These are phyloP conservation scores for Tylopilus balloui DNA, from an alignment of 768 basidiomycete species.

Conservation along the genomic window DNA sequence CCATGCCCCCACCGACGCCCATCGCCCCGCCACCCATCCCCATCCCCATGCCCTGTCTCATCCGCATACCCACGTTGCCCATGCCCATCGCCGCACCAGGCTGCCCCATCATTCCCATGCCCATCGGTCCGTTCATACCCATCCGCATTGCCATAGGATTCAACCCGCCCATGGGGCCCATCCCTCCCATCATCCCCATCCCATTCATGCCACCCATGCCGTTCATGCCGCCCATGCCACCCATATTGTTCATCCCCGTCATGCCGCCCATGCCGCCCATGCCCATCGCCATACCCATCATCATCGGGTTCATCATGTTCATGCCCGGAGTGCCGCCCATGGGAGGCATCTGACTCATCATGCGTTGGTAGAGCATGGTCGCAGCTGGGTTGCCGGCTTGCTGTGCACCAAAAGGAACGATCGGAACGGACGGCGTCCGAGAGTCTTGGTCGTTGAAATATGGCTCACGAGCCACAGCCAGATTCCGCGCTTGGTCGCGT, in stretches of 20 bases:
- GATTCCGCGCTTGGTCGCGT: constrained; percentile 48
- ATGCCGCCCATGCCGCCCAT: constrained; percentile 41
- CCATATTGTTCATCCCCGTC: constrained; percentile 30
- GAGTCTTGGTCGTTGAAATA: constrained; percentile 36
- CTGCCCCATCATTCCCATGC: constrained; percentile 36
- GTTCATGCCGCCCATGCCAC: constrained; percentile 20
- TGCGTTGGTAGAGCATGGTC: constrained; percentile 34
- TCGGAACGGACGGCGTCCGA: constrained; percentile 31
- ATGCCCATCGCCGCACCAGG: constrained; percentile 19
- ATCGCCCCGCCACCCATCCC: constrained; percentile 38
- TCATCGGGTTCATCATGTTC: constrained; percentile 49
- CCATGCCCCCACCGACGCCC: constrained; percentile 31
- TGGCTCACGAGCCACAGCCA: constrained; percentile 22
- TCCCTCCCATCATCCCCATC: constrained; percentile 36
- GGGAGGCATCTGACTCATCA: constrained; percentile 39
- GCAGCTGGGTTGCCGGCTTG: constrained; percentile 35
- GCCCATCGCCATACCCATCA: constrained; percentile 46
- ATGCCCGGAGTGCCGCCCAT: constrained; percentile 44
- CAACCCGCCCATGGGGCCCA: constrained; percentile 25
- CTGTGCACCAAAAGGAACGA: constrained; percentile 32
- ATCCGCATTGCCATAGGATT: constrained; percentile 37
- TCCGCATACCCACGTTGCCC: constrained; percentile 33
- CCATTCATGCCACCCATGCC: constrained; percentile 26
- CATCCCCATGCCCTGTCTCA: constrained; percentile 38
- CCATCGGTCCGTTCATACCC: constrained; percentile 32